phyloP scores from a whole-genome alignment of 768 basidiomycete genomes.

The Naganishia antarctica region DNA sequence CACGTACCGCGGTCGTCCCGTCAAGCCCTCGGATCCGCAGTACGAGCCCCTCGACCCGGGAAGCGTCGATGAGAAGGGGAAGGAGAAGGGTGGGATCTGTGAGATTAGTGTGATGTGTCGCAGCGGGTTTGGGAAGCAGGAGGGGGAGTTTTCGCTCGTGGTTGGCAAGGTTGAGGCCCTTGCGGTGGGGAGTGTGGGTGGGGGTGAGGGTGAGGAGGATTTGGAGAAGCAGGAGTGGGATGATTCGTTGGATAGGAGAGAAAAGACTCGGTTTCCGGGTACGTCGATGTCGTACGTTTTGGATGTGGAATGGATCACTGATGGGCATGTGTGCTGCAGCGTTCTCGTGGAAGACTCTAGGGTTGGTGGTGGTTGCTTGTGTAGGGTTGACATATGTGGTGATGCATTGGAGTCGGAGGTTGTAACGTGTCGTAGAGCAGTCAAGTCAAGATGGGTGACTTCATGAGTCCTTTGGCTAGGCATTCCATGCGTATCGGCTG shows the following conservation, averaged over 20 bases:
- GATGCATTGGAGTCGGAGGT: not conserved
- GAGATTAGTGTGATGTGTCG: slow-evolving; percentile 50
- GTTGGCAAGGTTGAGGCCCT: slow-evolving; percentile 36
- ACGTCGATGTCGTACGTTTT: not conserved
- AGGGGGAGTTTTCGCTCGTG: slow-evolving; percentile 46
- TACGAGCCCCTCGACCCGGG: slow-evolving; percentile 40
- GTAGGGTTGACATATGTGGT: not conserved
- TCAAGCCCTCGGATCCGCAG: slow-evolving; percentile 34
- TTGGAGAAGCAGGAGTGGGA: slow-evolving; percentile 17
- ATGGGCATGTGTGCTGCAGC: not conserved
- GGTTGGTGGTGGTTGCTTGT: slow-evolving; percentile 3
- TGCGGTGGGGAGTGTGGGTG: not conserved
- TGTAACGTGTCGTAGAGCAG: too few species aligned
- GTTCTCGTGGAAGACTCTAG: slow-evolving; percentile 12
- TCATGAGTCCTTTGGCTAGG: too few species aligned
- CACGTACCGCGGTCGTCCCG: slow-evolving; percentile 45
- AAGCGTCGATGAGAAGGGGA: not conserved
- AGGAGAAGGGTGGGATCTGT: slow-evolving; percentile 30
- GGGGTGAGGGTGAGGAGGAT: slow-evolving; percentile 23
- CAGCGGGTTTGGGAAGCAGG: slow-evolving; percentile 48
- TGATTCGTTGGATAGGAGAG: not conserved
- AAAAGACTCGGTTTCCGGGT: slow-evolving; percentile 13
- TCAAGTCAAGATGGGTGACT: too few species aligned
- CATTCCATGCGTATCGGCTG: too few species aligned
- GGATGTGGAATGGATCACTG: too few species aligned